phyloP scores from a whole-genome alignment of 352 stramenopile species.

The Achlya hypogyna region DNA sequence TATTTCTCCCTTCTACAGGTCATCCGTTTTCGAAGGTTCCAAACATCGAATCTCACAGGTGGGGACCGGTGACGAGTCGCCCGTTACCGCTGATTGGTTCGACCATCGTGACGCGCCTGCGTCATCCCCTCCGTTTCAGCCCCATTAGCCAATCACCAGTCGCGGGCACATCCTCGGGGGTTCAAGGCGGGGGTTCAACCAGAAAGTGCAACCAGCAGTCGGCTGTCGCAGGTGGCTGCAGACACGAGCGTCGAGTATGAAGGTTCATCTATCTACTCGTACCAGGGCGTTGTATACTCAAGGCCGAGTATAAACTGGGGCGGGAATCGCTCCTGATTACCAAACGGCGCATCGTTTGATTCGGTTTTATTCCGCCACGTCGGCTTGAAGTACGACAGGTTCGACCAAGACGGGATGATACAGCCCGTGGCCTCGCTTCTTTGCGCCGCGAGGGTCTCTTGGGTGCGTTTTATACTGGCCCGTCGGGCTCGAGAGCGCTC shows the following conservation, averaged over 20 bases:
- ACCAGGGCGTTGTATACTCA: no score
- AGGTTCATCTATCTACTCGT: no score
- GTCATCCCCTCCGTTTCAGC: not conserved
- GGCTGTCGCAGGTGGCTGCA: not conserved
- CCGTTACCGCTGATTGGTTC: not conserved
- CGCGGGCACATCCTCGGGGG: not conserved
- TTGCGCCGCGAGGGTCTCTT: no score
- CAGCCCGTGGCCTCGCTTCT: no score
- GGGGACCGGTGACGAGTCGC: not conserved
- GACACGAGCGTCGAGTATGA: no score
- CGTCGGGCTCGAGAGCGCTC: no score
- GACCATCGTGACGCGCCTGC: not conserved
- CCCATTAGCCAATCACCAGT: constrained; percentile 5
- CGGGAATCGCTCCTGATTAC: not conserved
- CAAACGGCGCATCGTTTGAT: constrained; percentile 1
- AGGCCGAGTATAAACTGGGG: not conserved
- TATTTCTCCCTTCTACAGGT: not conserved
- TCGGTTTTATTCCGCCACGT: not conserved
- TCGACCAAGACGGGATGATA: no score
- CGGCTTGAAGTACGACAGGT: not conserved
- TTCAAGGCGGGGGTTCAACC: not conserved
- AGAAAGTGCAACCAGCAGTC: not conserved
- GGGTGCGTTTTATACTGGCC: no score
- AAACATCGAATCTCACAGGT: not conserved
- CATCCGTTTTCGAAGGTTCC: not conserved